Conservation (phyloP, 2,329 filamentous ascomycete genomes). For the Cryphonectria japonica region DNA sequence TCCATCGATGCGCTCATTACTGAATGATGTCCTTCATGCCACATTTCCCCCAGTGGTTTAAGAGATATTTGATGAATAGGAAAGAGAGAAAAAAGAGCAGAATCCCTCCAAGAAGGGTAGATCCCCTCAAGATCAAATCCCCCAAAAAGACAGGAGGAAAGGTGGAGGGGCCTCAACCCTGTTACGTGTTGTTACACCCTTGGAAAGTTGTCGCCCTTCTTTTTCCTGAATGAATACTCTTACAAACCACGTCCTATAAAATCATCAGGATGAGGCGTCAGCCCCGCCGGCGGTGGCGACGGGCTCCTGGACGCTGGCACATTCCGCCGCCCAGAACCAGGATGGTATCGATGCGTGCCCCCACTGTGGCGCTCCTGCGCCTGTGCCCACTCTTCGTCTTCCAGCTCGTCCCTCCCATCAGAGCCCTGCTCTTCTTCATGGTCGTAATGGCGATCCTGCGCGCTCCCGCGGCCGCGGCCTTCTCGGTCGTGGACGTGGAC, state of each 20-base stretch:
- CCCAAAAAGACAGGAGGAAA: too few relatives aligned
- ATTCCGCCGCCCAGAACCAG: conserved; percentile 22
- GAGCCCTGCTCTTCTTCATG: conserved; percentile 5
- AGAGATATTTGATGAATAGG: neutral
- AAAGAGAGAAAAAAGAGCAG: too few relatives aligned
- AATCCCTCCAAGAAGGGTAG: too few relatives aligned
- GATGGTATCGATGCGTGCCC: conserved; percentile 24
- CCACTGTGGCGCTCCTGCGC: conserved; percentile 16
- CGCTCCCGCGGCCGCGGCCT: neutral
- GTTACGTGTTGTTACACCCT: too few relatives aligned
- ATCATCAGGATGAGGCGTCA: conserved; percentile 16
- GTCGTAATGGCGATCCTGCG: neutral
- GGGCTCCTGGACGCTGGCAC: conserved; percentile 14
- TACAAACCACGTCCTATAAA: conserved; percentile 24
- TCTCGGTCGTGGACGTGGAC: conserved; percentile 18
- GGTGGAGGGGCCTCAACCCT: too few relatives aligned
- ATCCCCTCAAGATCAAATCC: too few relatives aligned
- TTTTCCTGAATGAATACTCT: neutral
- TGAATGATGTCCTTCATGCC: neutral
- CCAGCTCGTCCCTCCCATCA: conserved; percentile 12
- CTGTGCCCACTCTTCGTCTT: conserved; percentile 24
- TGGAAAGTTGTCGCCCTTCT: too few relatives aligned
- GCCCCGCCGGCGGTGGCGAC: conserved; percentile 14
- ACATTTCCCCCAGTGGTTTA: neutral
- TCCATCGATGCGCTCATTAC: neutral